phyloP scores from a whole-genome alignment of 805 yeast genomes.

The Wickerhamiella parazyma region DNA sequence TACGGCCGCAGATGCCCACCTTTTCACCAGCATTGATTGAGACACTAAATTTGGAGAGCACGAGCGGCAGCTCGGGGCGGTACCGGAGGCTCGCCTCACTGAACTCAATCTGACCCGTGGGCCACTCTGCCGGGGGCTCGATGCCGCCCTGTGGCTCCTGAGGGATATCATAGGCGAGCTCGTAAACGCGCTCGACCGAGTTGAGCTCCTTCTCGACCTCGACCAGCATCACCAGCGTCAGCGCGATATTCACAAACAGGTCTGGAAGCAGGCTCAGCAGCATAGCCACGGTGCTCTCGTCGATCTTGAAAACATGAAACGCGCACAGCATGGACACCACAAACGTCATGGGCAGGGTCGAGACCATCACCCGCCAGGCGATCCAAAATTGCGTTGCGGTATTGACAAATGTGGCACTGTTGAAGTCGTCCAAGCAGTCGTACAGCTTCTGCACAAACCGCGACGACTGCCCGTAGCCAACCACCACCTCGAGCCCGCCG shows the following conservation, averaged over 20 bases:
- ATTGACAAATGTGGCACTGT: constrained; percentile 50
- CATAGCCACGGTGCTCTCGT: constrained; percentile 54
- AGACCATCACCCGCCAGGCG: constrained; percentile 43
- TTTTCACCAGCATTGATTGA: constrained; percentile 45
- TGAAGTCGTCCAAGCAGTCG: constrained; percentile 40
- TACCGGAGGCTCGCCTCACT: constrained; percentile 45
- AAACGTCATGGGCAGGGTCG: constrained; percentile 39
- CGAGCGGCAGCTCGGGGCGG: constrained; percentile 51
- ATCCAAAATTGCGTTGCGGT: constrained; percentile 65
- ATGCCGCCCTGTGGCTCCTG: constrained; percentile 50
- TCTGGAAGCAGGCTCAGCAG: constrained; percentile 46
- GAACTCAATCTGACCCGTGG: constrained; percentile 46
- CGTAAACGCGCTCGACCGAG: constrained; percentile 56
- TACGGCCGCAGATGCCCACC: constrained; percentile 77
- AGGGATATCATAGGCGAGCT: constrained; percentile 44
- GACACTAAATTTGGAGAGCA: constrained; percentile 42
- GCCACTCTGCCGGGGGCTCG: constrained; percentile 46
- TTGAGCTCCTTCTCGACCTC: constrained; percentile 67
- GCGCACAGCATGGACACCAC: constrained; percentile 47
- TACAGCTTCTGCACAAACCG: constrained; percentile 39
- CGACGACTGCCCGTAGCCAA: constrained; percentile 37
- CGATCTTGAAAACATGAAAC: constrained; percentile 43
- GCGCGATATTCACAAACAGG: constrained; percentile 42
- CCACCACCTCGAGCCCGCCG: constrained; percentile 51
- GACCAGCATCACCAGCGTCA: constrained; percentile 50